phyloP scores from a whole-genome alignment of 331 rosid genomes.

The Acacia concinna region DNA sequence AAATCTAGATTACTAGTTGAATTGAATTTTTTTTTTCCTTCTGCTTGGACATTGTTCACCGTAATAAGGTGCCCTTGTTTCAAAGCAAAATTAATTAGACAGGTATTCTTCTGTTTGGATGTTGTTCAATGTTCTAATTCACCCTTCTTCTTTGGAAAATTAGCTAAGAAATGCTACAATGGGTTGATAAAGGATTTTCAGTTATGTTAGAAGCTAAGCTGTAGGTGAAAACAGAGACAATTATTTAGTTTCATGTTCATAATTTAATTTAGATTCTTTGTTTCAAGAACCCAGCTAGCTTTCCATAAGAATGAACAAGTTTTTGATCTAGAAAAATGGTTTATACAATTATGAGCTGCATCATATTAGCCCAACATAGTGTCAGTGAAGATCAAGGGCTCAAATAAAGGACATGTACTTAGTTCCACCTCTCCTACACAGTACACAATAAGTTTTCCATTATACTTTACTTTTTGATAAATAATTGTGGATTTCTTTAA shows the following conservation, averaged over 20 bases:
- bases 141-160: not conserved
- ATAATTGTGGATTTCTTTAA: slow-evolving; percentile 10
- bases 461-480: not conserved
- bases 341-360: not conserved
- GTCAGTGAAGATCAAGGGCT: not conserved
- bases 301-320: not conserved
- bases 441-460: not conserved
- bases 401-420: not conserved
- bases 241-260: not conserved
- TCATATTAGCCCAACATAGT: not conserved
- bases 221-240: too few relatives aligned
- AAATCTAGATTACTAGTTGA: slow-evolving; percentile 3
- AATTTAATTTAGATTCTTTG: not conserved
- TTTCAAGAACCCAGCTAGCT: not conserved
- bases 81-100: not conserved
- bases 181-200: not conserved
- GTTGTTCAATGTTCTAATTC: not conserved
- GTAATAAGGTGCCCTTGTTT: not conserved
- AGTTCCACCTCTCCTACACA: not conserved
- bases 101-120: not conserved
- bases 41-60: not conserved
- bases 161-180: not conserved
- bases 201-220: not conserved
- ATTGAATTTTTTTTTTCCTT: not conserved
- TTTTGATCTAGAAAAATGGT: not conserved